Percentiles rank a stretch among this genome's conserved stretches.
Conservation (phyloP, 2,329 filamentous ascomycete genomes). For the Ambrosiella xylebori region DNA sequence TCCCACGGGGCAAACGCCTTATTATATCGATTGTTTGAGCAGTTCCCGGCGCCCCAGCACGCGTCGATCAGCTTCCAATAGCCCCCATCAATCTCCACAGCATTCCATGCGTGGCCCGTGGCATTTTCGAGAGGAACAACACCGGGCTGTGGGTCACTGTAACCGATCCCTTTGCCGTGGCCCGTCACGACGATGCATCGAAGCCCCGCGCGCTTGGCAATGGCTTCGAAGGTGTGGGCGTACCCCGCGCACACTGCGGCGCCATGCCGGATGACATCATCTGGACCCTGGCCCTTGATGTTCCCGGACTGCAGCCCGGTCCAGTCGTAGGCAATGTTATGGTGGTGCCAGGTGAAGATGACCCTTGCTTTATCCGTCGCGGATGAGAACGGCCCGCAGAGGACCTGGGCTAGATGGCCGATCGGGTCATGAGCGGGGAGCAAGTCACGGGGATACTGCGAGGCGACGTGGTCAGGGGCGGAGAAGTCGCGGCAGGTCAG, state of each 20-base stretch:
- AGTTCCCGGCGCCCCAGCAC: constrained; percentile 78
- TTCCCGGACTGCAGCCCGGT: constrained; percentile 59
- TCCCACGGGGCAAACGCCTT: constrained; percentile 48
- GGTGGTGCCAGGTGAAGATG: constrained; percentile 89
- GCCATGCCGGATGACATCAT: constrained; percentile 57
- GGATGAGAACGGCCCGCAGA: constrained; percentile 66
- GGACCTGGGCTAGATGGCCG: constrained; percentile 56
- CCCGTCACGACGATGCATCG: constrained; percentile 59
- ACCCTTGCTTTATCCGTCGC: constrained; percentile 79
- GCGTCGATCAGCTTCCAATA: constrained; percentile 83
- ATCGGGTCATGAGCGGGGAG: constrained; percentile 51
- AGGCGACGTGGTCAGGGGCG: constrained; percentile 58
- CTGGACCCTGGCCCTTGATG: constrained; percentile 49
- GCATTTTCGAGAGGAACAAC: constrained; percentile 45
- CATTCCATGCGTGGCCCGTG: constrained; percentile 78
- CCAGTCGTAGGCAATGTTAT: constrained; percentile 79
- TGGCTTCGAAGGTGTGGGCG: constrained; percentile 60
- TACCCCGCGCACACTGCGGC: constrained; percentile 87
- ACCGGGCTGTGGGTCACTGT: constrained; percentile 43
- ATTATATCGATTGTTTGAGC: constrained; percentile 42
- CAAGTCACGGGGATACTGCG: constrained; percentile 54
- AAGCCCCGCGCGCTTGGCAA: constrained; percentile 65
- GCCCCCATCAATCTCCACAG: constrained; percentile 68
- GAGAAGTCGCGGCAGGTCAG: constrained; percentile 80
- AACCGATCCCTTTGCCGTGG: constrained; percentile 75